Evolutionary conservation across 2,329 filamentous ascomycete species (phyloP), one percentile per base, ranked within the genome.

Genomic region (Trichoderma harzianum): DNA sequence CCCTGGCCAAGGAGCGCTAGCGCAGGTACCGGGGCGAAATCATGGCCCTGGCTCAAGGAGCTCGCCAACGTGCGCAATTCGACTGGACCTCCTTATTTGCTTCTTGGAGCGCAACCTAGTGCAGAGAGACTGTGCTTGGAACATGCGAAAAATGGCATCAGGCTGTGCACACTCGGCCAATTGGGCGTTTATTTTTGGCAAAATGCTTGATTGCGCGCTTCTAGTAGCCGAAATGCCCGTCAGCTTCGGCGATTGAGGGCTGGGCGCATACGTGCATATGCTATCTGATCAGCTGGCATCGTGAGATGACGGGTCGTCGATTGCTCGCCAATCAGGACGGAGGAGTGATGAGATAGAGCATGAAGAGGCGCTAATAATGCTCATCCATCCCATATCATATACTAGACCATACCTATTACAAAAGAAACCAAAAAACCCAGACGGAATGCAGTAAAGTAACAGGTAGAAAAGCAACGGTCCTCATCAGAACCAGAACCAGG

Each of bases 11-110:
- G 60, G 57, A 39, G 67, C 67, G 67, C 67, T 69, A 69, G 57
- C 67, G 67, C 67, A 69, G 67, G 67, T 69, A 69, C 66, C 66
- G 43, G 66, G 66, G 66, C 57, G 57, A 24, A 18, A n/a, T 14
- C 8, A 26, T 10, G 39, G 28, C 39, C 64, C 64, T 62, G 55
- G 39, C 67, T 34, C 51, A 62, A 26, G 57, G 67, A 53, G 67
- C 28, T 62, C 43, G 57, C 21, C 67, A 62, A 62, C 43, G 67
- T 69, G 67, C 36, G 67, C 67, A 58, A 51, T 34, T 53, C 39
- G 67, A 58, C 39, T 69, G 28, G 66, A 43, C 39, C 47, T 51
- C 30, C 30, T 21, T n/a, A 47, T 43, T 30, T 67, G 30, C 21
- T 14, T 43, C 11, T 58, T 30, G 5, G 11, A 2, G 16, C 21